These are phyloP conservation scores for Amanita muscaria DNA, from an alignment of 768 basidiomycete genomes.

Conservation along the genomic window DNA sequence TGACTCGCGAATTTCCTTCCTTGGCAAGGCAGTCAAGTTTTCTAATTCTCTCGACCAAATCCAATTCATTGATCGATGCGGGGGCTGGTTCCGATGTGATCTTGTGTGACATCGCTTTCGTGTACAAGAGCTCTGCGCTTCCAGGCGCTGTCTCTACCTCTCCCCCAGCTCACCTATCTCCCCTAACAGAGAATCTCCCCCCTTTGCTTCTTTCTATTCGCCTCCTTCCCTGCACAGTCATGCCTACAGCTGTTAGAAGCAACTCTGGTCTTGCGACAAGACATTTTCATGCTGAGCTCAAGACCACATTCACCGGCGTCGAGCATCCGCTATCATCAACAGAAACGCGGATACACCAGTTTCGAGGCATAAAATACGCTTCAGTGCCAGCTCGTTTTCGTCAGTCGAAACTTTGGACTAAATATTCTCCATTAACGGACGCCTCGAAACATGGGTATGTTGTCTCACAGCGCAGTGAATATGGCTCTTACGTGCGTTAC, in stretches of 20 bases:
- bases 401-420: slow-evolving; percentile 53
- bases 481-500: too few species aligned
- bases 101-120: slow-evolving; percentile 14
- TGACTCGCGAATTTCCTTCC: slow-evolving; percentile 15
- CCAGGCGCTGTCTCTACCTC: slow-evolving; percentile 10
- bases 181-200: slow-evolving; percentile 11
- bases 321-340: slow-evolving; percentile 52
- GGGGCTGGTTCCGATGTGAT: slow-evolving; percentile 1
- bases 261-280: slow-evolving; percentile 19
- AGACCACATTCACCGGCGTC: slow-evolving; percentile 59
- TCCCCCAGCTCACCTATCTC: slow-evolving; percentile 7
- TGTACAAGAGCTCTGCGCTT: slow-evolving; percentile 11
- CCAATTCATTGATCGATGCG: slow-evolving; percentile 27
- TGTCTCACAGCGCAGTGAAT: too few species aligned
- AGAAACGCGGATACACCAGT: slow-evolving; percentile 55
- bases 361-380: slow-evolving; percentile 73
- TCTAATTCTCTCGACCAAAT: slow-evolving; percentile 18
- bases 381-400: slow-evolving; percentile 66
- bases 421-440: slow-evolving; percentile 50
- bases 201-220: slow-evolving; percentile 2
- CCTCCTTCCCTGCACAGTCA: slow-evolving; percentile 10
- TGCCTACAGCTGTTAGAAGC: slow-evolving; percentile 21
- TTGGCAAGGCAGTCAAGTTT: slow-evolving; percentile 23
- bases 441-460: slow-evolving; percentile 62
- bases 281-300: slow-evolving; percentile 45